Conservation (phyloP, 108 stramenopile species). For the Cyclotella cryptica region DNA sequence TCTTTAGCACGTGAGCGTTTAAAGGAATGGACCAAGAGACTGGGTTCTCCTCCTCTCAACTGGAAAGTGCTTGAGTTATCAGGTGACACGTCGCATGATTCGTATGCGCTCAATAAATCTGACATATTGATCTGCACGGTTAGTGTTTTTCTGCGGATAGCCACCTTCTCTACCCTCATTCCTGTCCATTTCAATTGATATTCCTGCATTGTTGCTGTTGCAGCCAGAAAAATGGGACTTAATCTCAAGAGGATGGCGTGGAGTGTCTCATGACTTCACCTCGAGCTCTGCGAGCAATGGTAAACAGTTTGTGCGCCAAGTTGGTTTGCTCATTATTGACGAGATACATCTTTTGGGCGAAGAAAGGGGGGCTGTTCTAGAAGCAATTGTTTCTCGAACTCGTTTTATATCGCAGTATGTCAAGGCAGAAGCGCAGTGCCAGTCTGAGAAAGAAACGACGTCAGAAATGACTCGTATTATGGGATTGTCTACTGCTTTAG, state of each 20-base stretch:
- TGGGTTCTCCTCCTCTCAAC: slow-evolving; percentile 79
- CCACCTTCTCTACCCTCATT: background rate
- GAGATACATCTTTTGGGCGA: slow-evolving; percentile 99
- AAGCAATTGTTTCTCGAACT: slow-evolving; percentile 96
- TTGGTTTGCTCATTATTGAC: slow-evolving; percentile 95
- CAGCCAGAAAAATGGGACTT: slow-evolving; percentile 99
- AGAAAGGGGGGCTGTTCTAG: slow-evolving; percentile 98
- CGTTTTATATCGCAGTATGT: slow-evolving; percentile 86
- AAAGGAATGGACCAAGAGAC: slow-evolving; percentile 91
- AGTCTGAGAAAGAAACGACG: slow-evolving; percentile 17
- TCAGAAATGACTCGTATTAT: slow-evolving; percentile 81
- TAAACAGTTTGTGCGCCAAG: slow-evolving; percentile 81
- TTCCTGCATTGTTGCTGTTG: background rate
- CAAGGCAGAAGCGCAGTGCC: slow-evolving; percentile 39
- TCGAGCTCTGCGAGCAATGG: slow-evolving; percentile 58
- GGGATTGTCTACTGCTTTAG: slow-evolving; percentile 96
- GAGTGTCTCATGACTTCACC: slow-evolving; percentile 42
- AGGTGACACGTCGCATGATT: slow-evolving; percentile 96
- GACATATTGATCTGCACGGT: slow-evolving; percentile 96
- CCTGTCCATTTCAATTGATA: background rate
- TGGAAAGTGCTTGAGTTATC: slow-evolving; percentile 97
- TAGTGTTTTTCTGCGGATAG: background rate
- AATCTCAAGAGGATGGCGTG: slow-evolving; percentile 94
- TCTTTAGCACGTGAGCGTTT: slow-evolving; percentile 96
- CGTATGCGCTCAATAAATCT: slow-evolving; percentile 77